phyloP scores from a whole-genome alignment of 2,329 filamentous ascomycete species.

The Apiospora pterosperma region DNA sequence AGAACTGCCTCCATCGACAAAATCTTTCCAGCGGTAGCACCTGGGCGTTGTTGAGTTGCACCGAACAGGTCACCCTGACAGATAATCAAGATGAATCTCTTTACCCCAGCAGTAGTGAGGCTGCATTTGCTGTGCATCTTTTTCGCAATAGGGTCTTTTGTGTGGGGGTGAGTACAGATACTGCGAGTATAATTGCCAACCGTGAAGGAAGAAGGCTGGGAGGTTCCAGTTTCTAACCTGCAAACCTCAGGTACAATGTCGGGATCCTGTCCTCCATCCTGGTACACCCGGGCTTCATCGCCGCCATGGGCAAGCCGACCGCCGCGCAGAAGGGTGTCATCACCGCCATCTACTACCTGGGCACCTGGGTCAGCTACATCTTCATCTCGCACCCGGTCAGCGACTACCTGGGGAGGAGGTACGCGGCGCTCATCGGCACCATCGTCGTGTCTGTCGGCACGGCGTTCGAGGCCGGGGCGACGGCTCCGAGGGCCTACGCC shows the following conservation, averaged over 20 bases:
- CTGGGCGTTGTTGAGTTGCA: not conserved
- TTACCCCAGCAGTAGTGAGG: slow-evolving; percentile 34
- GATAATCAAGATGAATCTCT: slow-evolving; percentile 12
- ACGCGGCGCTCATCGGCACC: slow-evolving; percentile 46
- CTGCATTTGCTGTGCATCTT: slow-evolving; percentile 47
- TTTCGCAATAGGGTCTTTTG: slow-evolving; percentile 52
- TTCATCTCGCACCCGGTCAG: slow-evolving; percentile 49
- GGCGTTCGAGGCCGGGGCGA: slow-evolving; percentile 42
- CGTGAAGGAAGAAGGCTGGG: not conserved
- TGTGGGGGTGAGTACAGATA: slow-evolving; percentile 45
- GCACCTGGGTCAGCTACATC: slow-evolving; percentile 53
- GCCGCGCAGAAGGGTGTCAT: slow-evolving; percentile 47
- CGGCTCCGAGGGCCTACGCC: slow-evolving; percentile 35
- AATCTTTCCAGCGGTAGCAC: not conserved
- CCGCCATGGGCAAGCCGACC: slow-evolving; percentile 40
- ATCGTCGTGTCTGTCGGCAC: slow-evolving; percentile 45
- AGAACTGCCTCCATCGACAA: not conserved
- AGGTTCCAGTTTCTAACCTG: too few species aligned
- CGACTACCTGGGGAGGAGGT: slow-evolving; percentile 48
- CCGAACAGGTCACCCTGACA: not conserved
- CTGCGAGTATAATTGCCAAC: not conserved
- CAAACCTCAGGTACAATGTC: slow-evolving; percentile 48
- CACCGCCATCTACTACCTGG: slow-evolving; percentile 55
- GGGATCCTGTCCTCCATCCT: slow-evolving; percentile 55
- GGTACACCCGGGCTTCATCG: slow-evolving; percentile 51